Evolutionary conservation across 2,329 filamentous ascomycete species (phyloP), one percentile per base, ranked within the genome.

Genomic region (Helicocarpus griseus): DNA sequence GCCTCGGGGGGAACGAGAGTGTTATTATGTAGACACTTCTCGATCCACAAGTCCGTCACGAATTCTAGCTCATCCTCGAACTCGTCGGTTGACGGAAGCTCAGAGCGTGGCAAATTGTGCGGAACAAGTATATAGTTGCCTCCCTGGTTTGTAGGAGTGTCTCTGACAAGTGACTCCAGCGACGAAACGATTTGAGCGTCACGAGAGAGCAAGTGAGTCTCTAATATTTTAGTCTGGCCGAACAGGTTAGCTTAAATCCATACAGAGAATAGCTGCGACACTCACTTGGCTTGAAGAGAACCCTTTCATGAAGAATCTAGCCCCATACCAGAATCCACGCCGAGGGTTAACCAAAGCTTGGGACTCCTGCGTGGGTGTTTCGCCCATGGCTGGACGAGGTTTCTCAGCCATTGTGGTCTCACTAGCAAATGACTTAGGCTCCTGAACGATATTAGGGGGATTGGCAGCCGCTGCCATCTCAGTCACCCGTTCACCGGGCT

Each of bases 21-120:
- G 66, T 87, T 93, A 56, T 81, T 80, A 64, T 90, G 83, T 36
- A 98, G 73, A 65, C 91, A 97, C 45, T 82, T 81, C 69, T 98
- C 93, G 49, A 98, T 77, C 79, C 91, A 98, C 77, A 93, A 94
- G 63, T 95, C 89, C 9, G 89, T 97, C 29, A 95, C 82, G 13
- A 75, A 63, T 45, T 75, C 66, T 50, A 74, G 71, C 56, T 72
- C 68, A 21, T 68, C 66, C 0, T 65, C 68, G 50, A 69, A 58
- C 40, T 70, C 67, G 45, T 70, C 68, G 2, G 67, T 68, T 2
- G 65, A 69, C 21, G 69, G 68, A 24, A 69, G 55, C 4, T 65
- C 55, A 3, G 61, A 58, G 48, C 55, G 59, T 6, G 67, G 61
- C 14, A 63, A 63, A 50, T 64, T 67, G 53, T 69, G 68, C 8